Base-by-base conservation (phyloP, 108 stramenopile genomes). In the Nitzschia sp. region DNA sequence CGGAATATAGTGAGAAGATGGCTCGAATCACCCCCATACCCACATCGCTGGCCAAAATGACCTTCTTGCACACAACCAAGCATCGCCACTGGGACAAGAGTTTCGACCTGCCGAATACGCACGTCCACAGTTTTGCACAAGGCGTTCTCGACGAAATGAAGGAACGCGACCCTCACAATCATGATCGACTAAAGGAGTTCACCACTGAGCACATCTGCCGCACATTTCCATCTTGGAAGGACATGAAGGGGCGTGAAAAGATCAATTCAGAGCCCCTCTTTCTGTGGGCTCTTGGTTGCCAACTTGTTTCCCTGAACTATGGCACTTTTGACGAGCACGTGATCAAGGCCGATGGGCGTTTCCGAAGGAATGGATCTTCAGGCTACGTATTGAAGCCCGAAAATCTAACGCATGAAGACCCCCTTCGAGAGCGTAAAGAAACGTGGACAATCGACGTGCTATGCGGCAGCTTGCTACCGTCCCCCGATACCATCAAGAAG, bases 311-410 rank as follows among this genome's bases (percentile, higher is more conserved):
- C 3, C 73, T 97, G 80, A 98, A 97, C 72, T 93, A 84, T 71
- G 77, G 86, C 33, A 84, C 87, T 2, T 59, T 76, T n/a, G 90
- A 94, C 57, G 80, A 86, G 30, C 85, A 88, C 54, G 72, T 97
- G 63, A 75, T 92, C 31, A 64, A 96, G 48, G 96, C 96, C 62
- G 93, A 94, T 70, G 98, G 97, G 24, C 84, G 91, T 19, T 98
- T 97, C 71, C 83, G 91, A 30, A 77, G 84, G 26, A 97, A 96
- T 76, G 97, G 97, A 21, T 89, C 81, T 19, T 88, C 83, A 57
- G 99, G 99, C 6, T 99, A 99, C 79, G 90, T 98, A 13, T 79
- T 97, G 3, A 98, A 98, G 72, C 97, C 98, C 13, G 70, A 76
- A 66, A 66, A 77, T 48, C 48, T 94, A 46, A 46, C 72, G 54